These are phyloP conservation scores for Prunus mume DNA, from an alignment of 306 rosid genomes.

Conservation along the genomic window DNA sequence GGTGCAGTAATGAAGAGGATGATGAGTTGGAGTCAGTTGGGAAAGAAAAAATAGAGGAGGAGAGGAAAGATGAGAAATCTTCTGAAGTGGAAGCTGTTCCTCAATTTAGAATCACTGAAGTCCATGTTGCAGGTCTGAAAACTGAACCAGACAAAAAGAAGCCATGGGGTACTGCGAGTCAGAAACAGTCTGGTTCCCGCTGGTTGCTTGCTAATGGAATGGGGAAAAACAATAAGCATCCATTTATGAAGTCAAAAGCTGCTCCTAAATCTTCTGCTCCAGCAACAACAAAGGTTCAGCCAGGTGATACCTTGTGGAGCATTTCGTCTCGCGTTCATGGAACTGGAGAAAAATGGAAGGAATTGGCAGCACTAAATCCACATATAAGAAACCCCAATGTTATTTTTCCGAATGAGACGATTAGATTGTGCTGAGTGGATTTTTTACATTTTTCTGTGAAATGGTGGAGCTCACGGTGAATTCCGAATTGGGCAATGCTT, in stretches of 20 bases:
- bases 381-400: conserved; percentile 72
- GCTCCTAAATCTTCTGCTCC: conserved; percentile 40
- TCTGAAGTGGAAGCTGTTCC: conserved; percentile 57
- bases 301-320: conserved; percentile 83
- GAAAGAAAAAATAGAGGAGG: conserved; percentile 40
- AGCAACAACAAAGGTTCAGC: conserved; percentile 50
- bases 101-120: conserved; percentile 72
- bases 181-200: conserved; percentile 81
- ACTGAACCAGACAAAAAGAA: conserved; percentile 49
- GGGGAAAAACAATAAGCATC: conserved; percentile 68
- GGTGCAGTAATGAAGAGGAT: conserved; percentile 37
- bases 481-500: neutral
- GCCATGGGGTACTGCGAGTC: conserved; percentile 53
- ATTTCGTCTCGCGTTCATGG: conserved; percentile 69
- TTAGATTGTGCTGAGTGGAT: conserved; percentile 43
- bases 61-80: conserved; percentile 35
- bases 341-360: conserved; percentile 62
- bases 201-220: conserved; percentile 92
- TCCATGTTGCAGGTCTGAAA: conserved; percentile 76
- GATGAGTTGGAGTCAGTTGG: conserved; percentile 40
- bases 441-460: conserved; percentile 2
- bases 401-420: conserved; percentile 46
- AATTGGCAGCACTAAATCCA: conserved; percentile 56
- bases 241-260: conserved; percentile 52
- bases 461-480: neutral